phyloP scores from a whole-genome alignment of 1,284 basidiomycete genomes.

The Puccinia coronata region DNA sequence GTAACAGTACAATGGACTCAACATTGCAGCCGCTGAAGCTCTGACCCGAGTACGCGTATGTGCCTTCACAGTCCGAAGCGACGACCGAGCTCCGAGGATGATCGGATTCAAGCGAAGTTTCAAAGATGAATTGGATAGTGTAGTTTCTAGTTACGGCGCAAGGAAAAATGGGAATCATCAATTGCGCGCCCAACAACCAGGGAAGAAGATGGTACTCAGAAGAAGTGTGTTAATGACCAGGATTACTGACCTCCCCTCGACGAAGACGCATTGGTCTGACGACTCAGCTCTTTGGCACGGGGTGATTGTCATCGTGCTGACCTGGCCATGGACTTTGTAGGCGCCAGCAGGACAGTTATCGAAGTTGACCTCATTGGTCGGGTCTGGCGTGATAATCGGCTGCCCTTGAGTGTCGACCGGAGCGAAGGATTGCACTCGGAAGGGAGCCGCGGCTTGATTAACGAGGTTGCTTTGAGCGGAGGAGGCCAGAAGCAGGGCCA shows the following conservation, averaged over 20 bases:
- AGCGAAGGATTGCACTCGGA: not conserved
- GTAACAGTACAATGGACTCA: not conserved
- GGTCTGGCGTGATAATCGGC: not conserved
- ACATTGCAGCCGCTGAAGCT: slow-evolving; percentile 43
- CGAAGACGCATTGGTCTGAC: slow-evolving; percentile 21
- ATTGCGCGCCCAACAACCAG: not conserved
- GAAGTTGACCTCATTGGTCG: not conserved
- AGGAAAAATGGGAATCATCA: not conserved
- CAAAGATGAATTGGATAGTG: slow-evolving; percentile 27
- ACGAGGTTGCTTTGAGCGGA: not conserved
- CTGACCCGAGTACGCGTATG: slow-evolving; percentile 43
- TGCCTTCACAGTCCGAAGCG: not conserved
- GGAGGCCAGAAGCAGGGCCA: not conserved
- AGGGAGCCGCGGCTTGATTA: not conserved
- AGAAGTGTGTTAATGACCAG: not conserved
- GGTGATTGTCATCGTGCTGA: slow-evolving; percentile 21
- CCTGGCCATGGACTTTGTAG: slow-evolving; percentile 4
- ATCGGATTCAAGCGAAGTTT: not conserved
- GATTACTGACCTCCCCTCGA: slow-evolving; percentile 13
- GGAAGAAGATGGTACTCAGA: no score
- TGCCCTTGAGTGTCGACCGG: not conserved
- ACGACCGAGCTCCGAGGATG: slow-evolving; percentile 24
- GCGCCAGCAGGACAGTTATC: not conserved
- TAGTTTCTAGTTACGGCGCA: slow-evolving; percentile 33
- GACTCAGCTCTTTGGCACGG: slow-evolving; percentile 14